A percentile compares a stretch with the other conserved stretches of the same genome.
Conservation (phyloP, 768 basidiomycete species). For the Leucosporidium creatinivorum region DNA sequence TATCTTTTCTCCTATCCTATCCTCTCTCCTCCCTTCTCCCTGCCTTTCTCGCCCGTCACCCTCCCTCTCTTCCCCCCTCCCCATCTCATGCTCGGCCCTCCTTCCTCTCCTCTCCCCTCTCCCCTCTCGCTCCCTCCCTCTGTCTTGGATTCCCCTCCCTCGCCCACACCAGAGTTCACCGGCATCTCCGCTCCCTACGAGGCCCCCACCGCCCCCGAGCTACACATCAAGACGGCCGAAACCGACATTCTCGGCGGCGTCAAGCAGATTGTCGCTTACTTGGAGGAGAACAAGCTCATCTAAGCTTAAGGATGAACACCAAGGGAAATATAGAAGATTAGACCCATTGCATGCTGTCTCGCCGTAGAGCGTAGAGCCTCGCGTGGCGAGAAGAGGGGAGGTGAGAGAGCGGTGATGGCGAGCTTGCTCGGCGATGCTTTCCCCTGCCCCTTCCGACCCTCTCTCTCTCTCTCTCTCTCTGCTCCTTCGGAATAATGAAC, state of each 20-base stretch:
- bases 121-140: neutral
- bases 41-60: no score
- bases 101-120: neutral
- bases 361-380: no score
- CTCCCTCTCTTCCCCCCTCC: no score
- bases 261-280: constrained; percentile 67
- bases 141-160: neutral
- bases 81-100: neutral
- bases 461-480: no score
- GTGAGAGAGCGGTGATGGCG: no score
- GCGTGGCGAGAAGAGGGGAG: no score
- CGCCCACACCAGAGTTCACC: constrained; percentile 72
- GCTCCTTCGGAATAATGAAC: no score
- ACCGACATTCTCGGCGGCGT: constrained; percentile 71
- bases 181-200: constrained; percentile 97
- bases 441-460: no score
- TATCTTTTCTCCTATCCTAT: neutral
- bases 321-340: no score
- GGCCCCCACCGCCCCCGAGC: constrained; percentile 71
- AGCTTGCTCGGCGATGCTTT: no score
- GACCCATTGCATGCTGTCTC: no score
- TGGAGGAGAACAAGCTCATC: constrained; percentile 49
- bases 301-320: neutral
- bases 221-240: constrained; percentile 84
- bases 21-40: no score